phyloP scores from a whole-genome alignment of 257 asterid genomes.

The Capsicum pubescens region DNA sequence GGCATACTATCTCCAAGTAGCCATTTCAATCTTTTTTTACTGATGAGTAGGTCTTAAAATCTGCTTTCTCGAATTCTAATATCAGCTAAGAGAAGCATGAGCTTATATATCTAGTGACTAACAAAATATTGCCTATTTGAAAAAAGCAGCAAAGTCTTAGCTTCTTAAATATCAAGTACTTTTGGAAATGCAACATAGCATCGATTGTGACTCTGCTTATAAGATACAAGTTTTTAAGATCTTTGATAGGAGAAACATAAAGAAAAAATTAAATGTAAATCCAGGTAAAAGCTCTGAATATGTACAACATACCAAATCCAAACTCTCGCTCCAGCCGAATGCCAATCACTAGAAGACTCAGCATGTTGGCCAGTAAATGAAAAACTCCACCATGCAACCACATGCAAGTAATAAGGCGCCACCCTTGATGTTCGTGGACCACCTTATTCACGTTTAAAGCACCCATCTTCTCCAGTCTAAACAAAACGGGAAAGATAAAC shows the following conservation, averaged over 20 bases:
- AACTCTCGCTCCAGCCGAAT: slow-evolving; percentile 89
- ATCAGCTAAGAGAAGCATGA: neutral
- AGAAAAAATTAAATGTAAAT: neutral
- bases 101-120: neutral
- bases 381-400: slow-evolving; percentile 93
- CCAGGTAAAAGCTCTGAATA: neutral
- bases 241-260: neutral
- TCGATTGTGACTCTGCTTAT: slow-evolving; percentile 6
- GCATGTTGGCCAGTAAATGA: slow-evolving; percentile 93
- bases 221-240: neutral
- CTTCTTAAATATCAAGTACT: neutral
- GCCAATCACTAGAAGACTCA: slow-evolving; percentile 81
- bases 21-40: neutral
- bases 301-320: slow-evolving; percentile 68
- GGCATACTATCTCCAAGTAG: neutral
- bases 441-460: slow-evolving; percentile 83
- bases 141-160: neutral
- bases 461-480: slow-evolving; percentile 80
- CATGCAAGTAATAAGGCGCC: slow-evolving; percentile 90
- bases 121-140: neutral
- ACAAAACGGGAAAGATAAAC: slow-evolving; percentile 24
- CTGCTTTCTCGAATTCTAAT: neutral
- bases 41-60: neutral
- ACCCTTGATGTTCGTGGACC: slow-evolving; percentile 70
- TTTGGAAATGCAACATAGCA: neutral